Evolutionary conservation across 148 eudicot species (phyloP), one percentile per base, ranked within the genome.

Genomic region (Rhododendron williamsianum): DNA sequence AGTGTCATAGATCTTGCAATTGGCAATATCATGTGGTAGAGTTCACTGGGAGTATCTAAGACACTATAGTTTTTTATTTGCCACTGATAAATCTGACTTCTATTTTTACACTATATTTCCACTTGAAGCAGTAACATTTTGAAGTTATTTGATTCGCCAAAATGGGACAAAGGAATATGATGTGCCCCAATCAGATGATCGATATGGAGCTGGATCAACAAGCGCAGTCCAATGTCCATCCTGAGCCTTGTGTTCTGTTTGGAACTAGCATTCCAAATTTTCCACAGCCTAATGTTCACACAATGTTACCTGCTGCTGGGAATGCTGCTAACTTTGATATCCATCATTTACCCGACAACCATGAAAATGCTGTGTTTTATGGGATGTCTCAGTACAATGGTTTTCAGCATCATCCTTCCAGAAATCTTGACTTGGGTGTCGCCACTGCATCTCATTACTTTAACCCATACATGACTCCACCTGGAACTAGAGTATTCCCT

Each of bases 151-250:
- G 65, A 77, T 51, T 85, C 80, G 35, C 82, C 43, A 71, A 87
- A 85, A 95, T 95, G 98, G 94, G 93, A 76, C 94, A 94, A 81
- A 91, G 97, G 86, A 93, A 93, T 91, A 92, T 89, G 88, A 85
- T 83, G 81, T 89, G 89, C 85, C 87, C 88, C 88, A 87, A 89
- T 87, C 93, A 89, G 82, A 90, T 91, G 87, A 88, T 72, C 54
- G 95, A 94, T 85, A 85, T 86, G 73, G 91, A 91, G 88, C 84
- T 87, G 56, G 94, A 93, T 80, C 98, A 90, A 81, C 94, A 89
- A 87, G 84, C 90, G 56, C 94, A 84, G 80, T 86, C 88, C 87
- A 95, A 87, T 86, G 78, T 88, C 60, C 91, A 87, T 85, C 93
- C 94, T 4, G 94, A 94, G 82, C 94, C 98, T 51, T 91, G 88